Evolutionary conservation across 768 basidiomycete species (phyloP).

Genomic region (Porpolomopsis calyptriformis): DNA sequence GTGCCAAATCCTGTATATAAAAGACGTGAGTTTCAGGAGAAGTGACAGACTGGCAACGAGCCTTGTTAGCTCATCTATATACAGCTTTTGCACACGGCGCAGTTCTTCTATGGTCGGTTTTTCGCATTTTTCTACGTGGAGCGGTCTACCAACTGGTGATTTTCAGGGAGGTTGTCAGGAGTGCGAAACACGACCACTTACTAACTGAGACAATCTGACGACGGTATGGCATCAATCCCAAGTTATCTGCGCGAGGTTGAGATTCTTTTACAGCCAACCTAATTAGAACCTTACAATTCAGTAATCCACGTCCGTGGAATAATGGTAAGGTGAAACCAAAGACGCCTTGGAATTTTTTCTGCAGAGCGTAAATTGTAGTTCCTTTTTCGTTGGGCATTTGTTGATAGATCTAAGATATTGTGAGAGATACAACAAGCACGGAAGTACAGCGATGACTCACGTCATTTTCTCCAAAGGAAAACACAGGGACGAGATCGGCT

Average conservation of each 20-base stretch:
- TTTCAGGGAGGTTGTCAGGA: background rate
- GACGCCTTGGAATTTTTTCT: slow-evolving; percentile 82
- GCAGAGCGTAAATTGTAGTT: slow-evolving; percentile 73
- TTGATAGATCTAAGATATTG: slow-evolving; percentile 68
- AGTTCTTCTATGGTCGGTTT: slow-evolving; percentile 79
- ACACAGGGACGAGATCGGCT: slow-evolving; percentile 93
- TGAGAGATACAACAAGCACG: slow-evolving; percentile 3
- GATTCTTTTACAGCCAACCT: background rate
- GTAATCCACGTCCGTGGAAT: slow-evolving; percentile 91
- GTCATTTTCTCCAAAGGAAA: slow-evolving; percentile 98
- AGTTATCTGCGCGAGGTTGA: slow-evolving; percentile 51
- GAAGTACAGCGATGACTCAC: slow-evolving; percentile 32
- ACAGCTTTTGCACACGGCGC: slow-evolving; percentile 65
- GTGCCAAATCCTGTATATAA: slow-evolving; percentile 73
- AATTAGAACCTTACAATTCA: slow-evolving; percentile 65
- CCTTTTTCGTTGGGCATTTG: slow-evolving; percentile 96
- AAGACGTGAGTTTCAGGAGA: background rate
- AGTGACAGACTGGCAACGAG: slow-evolving; percentile 28
- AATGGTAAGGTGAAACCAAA: slow-evolving; percentile 96
- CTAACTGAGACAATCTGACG: slow-evolving; percentile 93
- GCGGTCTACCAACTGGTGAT: slow-evolving; percentile 73
- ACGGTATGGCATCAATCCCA: slow-evolving; percentile 93
- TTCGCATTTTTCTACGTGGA: slow-evolving; percentile 64
- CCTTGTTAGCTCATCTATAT: slow-evolving; percentile 90
- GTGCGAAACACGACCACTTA: slow-evolving; percentile 35